Evolutionary conservation across 148 eudicot species (phyloP).

Genomic region (Rhododendron griersonianum): DNA sequence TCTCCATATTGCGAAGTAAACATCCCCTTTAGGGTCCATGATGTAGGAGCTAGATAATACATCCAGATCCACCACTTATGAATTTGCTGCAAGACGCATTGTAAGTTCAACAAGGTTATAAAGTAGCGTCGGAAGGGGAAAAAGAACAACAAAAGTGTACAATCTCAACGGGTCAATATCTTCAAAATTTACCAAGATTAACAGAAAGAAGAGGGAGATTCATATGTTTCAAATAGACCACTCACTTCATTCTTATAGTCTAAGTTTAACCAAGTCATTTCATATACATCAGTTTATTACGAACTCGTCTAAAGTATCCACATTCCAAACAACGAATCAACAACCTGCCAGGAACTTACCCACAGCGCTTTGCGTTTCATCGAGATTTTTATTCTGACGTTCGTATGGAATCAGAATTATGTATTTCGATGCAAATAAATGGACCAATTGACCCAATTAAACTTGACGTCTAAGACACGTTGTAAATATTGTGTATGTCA

Average conservation of each 20-base stretch:
- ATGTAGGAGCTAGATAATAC: constrained; percentile 53
- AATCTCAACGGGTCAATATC: neutral
- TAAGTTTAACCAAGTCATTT: neutral
- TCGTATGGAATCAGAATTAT: too few species aligned
- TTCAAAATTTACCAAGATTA: neutral
- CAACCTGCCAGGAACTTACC: neutral
- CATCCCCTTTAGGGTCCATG: constrained; percentile 67
- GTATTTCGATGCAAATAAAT: neutral
- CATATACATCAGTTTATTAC: neutral
- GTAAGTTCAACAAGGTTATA: neutral
- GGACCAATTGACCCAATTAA: neutral
- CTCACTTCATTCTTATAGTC: neutral
- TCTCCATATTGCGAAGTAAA: constrained; percentile 77
- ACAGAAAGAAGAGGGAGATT: neutral
- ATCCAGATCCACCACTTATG: constrained; percentile 85
- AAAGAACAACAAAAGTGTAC: neutral
- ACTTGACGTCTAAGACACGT: neutral
- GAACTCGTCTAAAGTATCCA: neutral
- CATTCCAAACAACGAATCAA: neutral
- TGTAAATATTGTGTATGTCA: neutral
- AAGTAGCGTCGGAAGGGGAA: neutral
- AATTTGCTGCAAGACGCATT: constrained; percentile 44
- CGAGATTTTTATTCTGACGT: too few species aligned
- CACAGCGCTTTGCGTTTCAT: too few species aligned
- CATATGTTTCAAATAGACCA: neutral